A percentile compares a stretch with the other conserved stretches of the same genome.
Evolutionary conservation across 2,329 filamentous ascomycete species (phyloP).

Genomic region (Nothophaeocryptopus gaeumannii): DNA sequence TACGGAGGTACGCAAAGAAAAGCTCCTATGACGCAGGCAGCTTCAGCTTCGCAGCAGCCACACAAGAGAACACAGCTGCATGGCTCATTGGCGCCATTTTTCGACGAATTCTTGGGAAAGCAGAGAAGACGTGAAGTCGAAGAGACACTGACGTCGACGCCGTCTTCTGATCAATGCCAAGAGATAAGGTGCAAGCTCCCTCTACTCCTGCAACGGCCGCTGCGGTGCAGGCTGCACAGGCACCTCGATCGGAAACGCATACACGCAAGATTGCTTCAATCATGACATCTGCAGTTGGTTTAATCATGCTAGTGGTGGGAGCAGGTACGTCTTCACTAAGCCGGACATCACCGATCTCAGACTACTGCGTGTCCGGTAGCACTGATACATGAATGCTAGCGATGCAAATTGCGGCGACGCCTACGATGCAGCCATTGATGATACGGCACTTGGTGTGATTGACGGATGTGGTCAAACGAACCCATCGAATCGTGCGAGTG

Average conservation of each 20-base stretch:
- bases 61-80: not conserved
- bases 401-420: constrained; percentile 50
- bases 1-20: too few species aligned
- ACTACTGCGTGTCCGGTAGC: not conserved
- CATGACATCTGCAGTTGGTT: constrained; percentile 55
- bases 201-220: constrained; percentile 50
- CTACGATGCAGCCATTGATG: constrained; percentile 45
- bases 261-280: constrained; percentile 52
- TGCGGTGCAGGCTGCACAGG: constrained; percentile 50
- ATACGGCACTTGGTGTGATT: constrained; percentile 39
- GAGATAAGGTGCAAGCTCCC: constrained; percentile 7
- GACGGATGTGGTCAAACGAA: constrained; percentile 34
- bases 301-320: constrained; percentile 48
- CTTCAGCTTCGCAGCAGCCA: not conserved
- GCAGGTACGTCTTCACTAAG: constrained; percentile 36
- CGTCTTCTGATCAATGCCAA: constrained; percentile 4
- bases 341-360: too few species aligned
- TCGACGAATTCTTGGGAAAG: too few species aligned
- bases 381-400: too few species aligned
- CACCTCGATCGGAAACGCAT: constrained; percentile 45
- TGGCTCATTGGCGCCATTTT: too few species aligned
- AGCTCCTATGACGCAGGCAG: not conserved
- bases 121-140: constrained; percentile 7
- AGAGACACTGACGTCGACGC: constrained; percentile 3
- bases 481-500: constrained; percentile 27